Base-by-base conservation (phyloP, 306 rosid species). In the Castanea sativa region DNA sequence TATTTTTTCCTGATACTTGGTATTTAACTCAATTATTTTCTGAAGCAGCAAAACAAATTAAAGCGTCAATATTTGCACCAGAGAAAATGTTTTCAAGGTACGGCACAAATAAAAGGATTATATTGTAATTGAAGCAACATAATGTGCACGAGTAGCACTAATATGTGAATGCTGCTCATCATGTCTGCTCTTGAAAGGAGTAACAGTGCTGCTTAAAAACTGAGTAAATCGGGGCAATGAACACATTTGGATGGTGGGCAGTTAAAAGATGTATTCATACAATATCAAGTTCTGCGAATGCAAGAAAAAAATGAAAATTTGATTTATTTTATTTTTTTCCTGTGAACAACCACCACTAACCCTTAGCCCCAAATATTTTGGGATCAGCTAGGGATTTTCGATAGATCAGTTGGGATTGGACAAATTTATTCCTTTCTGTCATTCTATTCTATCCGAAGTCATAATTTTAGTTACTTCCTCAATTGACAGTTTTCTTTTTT, bases 11-110 rank as follows among this genome's bases (percentile, higher is more conserved):
- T 52, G 71, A 73, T 67, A 80, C 23, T 4, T 20, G 5, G 67
- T 60, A 60, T 60, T 60, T 27, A 60, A 21, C 67, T 60, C 67
- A 23, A 73, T 65, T 74, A 80, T 55, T 84, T 78, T 80, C 79
- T 84, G 79, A 6, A 76, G 73, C 32, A 43, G 55, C 21, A 79
- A 78, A 49, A 60, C 1, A 58, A 7, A 58, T 21, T 25, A 25
- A 12, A 60, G 27, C 33, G 6, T 60, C 16, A 60, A 60, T 21
- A 12, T 23, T 1, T 60, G 67, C 67, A 10, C 32, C 27, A 60
- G 32, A 21, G 32, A 60, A 29, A 49, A 49, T 3, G 4, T 12
- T 49, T 49, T 49, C 53, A 49, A 49, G 15, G 64, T 58, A 21
- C 5, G 21, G 64, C 64, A 58, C 29, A 58, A 58, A 21, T 10